Conservation (phyloP, 352 stramenopile species). For the Phytophthora boehmeriae region DNA sequence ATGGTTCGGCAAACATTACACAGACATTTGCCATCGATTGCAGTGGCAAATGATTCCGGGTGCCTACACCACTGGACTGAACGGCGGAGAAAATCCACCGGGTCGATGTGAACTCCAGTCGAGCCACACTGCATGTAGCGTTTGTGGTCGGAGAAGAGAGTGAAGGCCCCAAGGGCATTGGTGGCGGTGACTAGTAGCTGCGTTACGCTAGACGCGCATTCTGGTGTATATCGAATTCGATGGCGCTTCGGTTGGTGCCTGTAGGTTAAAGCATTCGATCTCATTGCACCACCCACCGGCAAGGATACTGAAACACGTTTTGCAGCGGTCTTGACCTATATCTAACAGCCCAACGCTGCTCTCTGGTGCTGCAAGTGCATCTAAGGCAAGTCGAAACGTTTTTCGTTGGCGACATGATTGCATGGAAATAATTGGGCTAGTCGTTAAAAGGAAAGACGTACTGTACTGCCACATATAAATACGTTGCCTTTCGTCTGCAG, state of each 20-base stretch:
- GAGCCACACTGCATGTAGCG: background rate
- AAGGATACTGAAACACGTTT: no score
- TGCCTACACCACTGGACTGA: constrained; percentile 3
- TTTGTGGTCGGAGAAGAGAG: background rate
- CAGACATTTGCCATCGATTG: background rate
- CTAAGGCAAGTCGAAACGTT: constrained; percentile 6
- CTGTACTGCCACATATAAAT: no score
- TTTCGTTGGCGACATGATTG: background rate
- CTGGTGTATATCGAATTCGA: no score
- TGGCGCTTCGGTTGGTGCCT: no score
- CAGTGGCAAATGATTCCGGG: background rate
- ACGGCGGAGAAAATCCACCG: constrained; percentile 17
- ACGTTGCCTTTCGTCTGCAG: background rate
- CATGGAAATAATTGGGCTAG: constrained; percentile 25
- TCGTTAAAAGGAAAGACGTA: constrained; percentile 24
- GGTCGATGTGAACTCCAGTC: no score
- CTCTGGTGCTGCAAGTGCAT: no score
- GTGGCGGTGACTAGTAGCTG: background rate
- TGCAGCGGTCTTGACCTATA: no score
- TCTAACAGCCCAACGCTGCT: no score
- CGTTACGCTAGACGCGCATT: no score
- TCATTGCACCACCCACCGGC: no score
- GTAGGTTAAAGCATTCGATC: no score
- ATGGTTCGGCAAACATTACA: background rate
- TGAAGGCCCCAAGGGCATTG: constrained; percentile 3